Percentiles rank a stretch among this genome's conserved stretches.
phyloP scores from a whole-genome alignment of 2,329 filamentous ascomycete species.

The Fusarium sp. region DNA sequence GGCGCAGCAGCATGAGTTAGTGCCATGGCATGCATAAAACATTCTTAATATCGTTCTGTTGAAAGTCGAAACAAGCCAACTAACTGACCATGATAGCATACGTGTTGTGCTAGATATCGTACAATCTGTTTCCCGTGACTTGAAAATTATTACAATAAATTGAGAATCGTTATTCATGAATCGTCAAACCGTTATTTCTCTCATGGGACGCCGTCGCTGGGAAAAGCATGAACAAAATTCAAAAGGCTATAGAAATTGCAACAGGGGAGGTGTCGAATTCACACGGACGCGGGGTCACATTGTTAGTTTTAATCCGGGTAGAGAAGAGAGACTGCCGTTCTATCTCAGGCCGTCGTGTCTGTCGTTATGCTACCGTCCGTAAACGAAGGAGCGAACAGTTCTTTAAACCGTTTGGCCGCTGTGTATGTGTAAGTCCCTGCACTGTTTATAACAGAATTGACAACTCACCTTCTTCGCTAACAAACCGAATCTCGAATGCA shows the following conservation, averaged over 20 bases:
- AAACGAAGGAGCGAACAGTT: conserved; percentile 51
- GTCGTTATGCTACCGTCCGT: conserved; percentile 32
- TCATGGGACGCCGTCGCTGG: conserved; percentile 35
- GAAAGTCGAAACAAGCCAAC: conserved; percentile 15
- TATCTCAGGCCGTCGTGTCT: conserved; percentile 21
- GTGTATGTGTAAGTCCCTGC: conserved; percentile 19
- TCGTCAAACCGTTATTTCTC: conserved; percentile 36
- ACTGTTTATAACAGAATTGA: neutral
- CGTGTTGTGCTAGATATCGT: conserved; percentile 35
- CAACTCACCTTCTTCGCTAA: conserved; percentile 53
- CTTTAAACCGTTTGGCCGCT: conserved; percentile 53
- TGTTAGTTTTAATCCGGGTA: conserved; percentile 1
- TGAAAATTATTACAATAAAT: conserved; percentile 26
- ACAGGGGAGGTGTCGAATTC: conserved; percentile 3
- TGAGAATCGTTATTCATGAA: conserved; percentile 43
- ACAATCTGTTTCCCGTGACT: conserved; percentile 40
- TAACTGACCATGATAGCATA: conserved; percentile 24
- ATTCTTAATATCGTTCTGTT: conserved; percentile 24
- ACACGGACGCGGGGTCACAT: neutral
- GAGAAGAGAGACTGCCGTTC: neutral
- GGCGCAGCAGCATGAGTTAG: conserved; percentile 21
- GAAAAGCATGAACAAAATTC: conserved; percentile 21
- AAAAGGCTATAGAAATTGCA: conserved; percentile 30
- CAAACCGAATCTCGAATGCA: conserved; percentile 64
- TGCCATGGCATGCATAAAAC: conserved; percentile 25